Evolutionary conservation across 148 eudicot genomes (phyloP), one percentile per base, ranked within the genome.

Genomic region (Chenopodium album): DNA sequence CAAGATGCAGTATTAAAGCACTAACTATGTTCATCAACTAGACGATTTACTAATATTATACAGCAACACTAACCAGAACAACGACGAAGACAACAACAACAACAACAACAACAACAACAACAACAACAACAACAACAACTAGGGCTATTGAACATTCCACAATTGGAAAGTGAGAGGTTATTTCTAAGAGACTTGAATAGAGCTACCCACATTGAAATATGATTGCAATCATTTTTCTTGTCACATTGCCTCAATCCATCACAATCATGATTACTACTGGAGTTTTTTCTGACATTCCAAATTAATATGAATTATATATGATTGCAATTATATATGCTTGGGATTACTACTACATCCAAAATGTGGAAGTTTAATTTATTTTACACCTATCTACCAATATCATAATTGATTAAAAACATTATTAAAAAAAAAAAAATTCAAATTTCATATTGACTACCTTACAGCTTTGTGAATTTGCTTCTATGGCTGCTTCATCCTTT

Each of bases 21-120:
- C 44, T 62, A 41, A 44, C 74, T 78, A 46, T 46, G 34, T 52
- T 78, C 74, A 66, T 17, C 64, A 78, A 68, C 65, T 50, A 50
- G 73, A 62, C 60, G 11, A 46, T 54, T 23, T 67, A 29, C 71
- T 31, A 67, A 67, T 13, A 67, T 11, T 67, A 28, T 67, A 17
- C 7, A 67, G 14, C 71, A 67, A 67, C 71, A 67, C 23, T 29
- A 9, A 65, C 31, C 10, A 65, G 12, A 31, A 26, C 14, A 2
- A 26, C 31, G 56, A 11, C 56, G 56, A 9, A 23, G 69, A 32
- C 34, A 2, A 32, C 1, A 32, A 32, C 34, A 32, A 32, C 71
- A 67, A 67, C 71, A 67, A 9, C 14, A 9, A 65, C 31, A 2
- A 28, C 3, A 31, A 26, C 14, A 16, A 31, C 1, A 1, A 64